A percentile compares a stretch with the other conserved stretches of the same genome.
Conservation (phyloP, 208 protist genomes). For the Trypanosoma platydactyli region DNA sequence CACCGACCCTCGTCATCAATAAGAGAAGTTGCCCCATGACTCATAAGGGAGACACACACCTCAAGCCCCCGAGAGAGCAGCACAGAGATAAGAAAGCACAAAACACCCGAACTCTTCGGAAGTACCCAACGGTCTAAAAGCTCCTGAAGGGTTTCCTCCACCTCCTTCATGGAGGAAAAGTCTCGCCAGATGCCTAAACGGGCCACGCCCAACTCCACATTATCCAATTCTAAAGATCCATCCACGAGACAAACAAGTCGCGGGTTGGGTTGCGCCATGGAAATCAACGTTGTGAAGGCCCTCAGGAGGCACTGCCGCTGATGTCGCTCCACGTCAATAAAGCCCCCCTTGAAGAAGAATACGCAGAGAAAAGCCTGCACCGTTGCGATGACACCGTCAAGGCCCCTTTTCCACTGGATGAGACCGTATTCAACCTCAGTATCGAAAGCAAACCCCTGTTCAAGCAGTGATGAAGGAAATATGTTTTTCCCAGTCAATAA, state of each 20-base stretch:
- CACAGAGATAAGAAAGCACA: slow-evolving; percentile 74
- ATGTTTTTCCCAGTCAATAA: slow-evolving; percentile 43
- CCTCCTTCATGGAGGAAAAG: slow-evolving; percentile 42
- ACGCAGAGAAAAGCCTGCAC: slow-evolving; percentile 69
- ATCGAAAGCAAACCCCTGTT: slow-evolving; percentile 77
- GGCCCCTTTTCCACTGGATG: slow-evolving; percentile 57
- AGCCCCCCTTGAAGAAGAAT: slow-evolving; percentile 65
- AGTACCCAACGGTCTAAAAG: slow-evolving; percentile 49
- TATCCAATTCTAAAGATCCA: slow-evolving; percentile 20
- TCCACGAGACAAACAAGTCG: slow-evolving; percentile 62
- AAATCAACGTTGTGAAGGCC: slow-evolving; percentile 54
- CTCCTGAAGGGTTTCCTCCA: slow-evolving; percentile 37
- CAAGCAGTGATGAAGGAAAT: slow-evolving; percentile 38
- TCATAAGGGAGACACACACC: slow-evolving; percentile 37
- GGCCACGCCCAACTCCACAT: slow-evolving; percentile 5
- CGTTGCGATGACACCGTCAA: slow-evolving; percentile 59
- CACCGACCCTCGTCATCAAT: slow-evolving; percentile 36
- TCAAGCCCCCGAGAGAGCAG: slow-evolving; percentile 61
- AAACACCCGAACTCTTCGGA: slow-evolving; percentile 57
- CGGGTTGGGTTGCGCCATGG: slow-evolving; percentile 55
- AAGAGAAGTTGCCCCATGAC: slow-evolving; percentile 7
- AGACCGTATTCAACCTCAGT: slow-evolving; percentile 60
- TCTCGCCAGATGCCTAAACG: slow-evolving; percentile 29
- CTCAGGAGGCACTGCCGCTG: slow-evolving; percentile 52
- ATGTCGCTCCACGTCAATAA: slow-evolving; percentile 51